These are phyloP conservation scores for Multifurca ochricompacta DNA, from an alignment of 768 basidiomycete genomes.

Conservation along the genomic window DNA sequence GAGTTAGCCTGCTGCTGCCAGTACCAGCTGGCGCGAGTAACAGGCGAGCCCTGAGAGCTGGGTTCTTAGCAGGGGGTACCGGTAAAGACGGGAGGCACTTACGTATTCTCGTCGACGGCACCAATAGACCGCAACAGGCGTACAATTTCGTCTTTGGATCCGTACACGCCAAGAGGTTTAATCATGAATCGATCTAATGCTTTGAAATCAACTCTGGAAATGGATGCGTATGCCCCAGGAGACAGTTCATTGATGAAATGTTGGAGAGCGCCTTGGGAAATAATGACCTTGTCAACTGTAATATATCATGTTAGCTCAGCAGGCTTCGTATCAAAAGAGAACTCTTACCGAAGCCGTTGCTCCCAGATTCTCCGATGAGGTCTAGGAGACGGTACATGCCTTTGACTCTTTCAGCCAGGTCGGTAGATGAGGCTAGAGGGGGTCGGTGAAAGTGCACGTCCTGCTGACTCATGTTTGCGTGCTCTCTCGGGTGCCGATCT, in stretches of 20 bases:
- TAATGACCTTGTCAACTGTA: conserved; percentile 54
- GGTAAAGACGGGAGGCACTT: conserved; percentile 20
- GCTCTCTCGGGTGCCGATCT: neutral
- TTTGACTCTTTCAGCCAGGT: neutral
- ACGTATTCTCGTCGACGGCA: conserved; percentile 35
- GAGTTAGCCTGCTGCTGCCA: conserved; percentile 20
- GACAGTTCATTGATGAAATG: conserved; percentile 39
- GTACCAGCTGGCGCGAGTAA: conserved; percentile 15
- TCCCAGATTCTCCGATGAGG: conserved; percentile 42
- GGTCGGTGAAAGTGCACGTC: neutral
- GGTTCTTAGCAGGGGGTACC: neutral
- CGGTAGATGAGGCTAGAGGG: neutral
- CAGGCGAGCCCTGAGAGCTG: conserved; percentile 13
- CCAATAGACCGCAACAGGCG: conserved; percentile 33
- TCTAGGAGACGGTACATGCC: neutral
- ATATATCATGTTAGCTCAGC: neutral
- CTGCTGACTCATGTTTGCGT: neutral
- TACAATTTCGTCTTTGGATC: conserved; percentile 43
- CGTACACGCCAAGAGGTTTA: conserved; percentile 51
- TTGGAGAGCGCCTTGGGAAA: conserved; percentile 41
- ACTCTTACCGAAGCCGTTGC: conserved; percentile 40
- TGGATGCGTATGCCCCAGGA: conserved; percentile 43
- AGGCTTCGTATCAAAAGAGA: neutral
- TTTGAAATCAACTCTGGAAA: conserved; percentile 50
- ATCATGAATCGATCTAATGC: conserved; percentile 38